Percentiles rank a stretch among this genome's conserved stretches.
Evolutionary conservation across 2,329 filamentous ascomycete species (phyloP).

Genomic region (Exophiala dermatitidis): DNA sequence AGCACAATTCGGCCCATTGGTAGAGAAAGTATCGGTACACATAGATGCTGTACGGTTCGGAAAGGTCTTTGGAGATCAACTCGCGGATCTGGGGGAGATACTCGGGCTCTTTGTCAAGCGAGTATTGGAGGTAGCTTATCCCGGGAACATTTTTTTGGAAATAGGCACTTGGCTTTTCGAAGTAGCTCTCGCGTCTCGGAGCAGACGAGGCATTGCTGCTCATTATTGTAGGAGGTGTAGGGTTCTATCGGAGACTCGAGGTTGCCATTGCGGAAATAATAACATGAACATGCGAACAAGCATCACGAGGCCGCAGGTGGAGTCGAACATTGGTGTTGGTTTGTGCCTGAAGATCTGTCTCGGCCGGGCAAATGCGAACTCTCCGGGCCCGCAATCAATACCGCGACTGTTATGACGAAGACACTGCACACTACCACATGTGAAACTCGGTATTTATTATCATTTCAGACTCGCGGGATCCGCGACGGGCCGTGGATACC

Average conservation of each 20-base stretch:
- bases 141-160: slow-evolving; percentile 19
- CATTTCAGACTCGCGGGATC: neutral
- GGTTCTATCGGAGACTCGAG: slow-evolving; percentile 3
- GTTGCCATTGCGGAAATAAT: slow-evolving; percentile 8
- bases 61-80: slow-evolving; percentile 90
- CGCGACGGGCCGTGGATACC: neutral
- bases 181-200: neutral
- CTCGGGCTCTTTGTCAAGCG: slow-evolving; percentile 51
- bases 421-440: slow-evolving; percentile 1
- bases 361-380: no score
- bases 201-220: slow-evolving; percentile 19
- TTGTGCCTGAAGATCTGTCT: slow-evolving; percentile 16
- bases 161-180: slow-evolving; percentile 8
- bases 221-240: slow-evolving; percentile 5
- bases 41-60: slow-evolving; percentile 98
- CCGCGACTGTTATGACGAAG: neutral
- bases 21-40: slow-evolving; percentile 97
- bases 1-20: slow-evolving; percentile 97
- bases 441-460: slow-evolving; percentile 1
- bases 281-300: neutral
- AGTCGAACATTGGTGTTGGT: neutral
- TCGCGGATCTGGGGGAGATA: slow-evolving; percentile 82
- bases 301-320: neutral
- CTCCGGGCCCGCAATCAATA: no score
- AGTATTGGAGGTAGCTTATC: slow-evolving; percentile 54